A percentile compares a stretch with the other conserved stretches of the same genome.
Evolutionary conservation across 306 rosid species (phyloP).

Genomic region (Vigna radiata): DNA sequence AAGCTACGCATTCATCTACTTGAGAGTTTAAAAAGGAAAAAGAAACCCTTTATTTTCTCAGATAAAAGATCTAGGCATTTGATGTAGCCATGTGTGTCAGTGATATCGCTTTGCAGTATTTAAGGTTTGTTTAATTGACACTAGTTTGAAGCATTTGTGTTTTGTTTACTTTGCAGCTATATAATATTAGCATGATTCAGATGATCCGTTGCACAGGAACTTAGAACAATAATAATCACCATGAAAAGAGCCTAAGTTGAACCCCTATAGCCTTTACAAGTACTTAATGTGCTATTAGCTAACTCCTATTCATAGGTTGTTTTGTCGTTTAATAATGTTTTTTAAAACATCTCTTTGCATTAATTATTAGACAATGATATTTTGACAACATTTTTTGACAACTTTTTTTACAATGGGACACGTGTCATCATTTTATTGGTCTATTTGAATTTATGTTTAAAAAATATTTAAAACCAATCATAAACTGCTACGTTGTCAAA

Average conservation of each 20-base stretch:
- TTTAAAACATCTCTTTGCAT: constrained; percentile 16
- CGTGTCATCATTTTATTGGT: no score
- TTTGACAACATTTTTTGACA: no score
- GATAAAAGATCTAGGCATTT: constrained; percentile 33
- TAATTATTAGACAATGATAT: no score
- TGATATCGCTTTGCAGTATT: constrained; percentile 22
- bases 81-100: constrained; percentile 38
- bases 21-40: constrained; percentile 24
- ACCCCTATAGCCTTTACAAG: constrained; percentile 49
- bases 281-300: constrained; percentile 39
- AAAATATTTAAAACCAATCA: no score
- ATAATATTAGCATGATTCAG: constrained; percentile 36
- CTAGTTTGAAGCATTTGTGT: neutral
- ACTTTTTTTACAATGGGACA: no score
- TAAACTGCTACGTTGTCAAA: no score
- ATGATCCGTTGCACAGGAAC: constrained; percentile 13
- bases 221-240: constrained; percentile 19
- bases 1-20: constrained; percentile 29
- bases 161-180: constrained; percentile 1
- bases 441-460: no score
- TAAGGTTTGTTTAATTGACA: constrained; percentile 37
- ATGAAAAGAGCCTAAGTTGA: constrained; percentile 30
- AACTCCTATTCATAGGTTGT: constrained; percentile 37
- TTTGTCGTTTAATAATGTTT: constrained; percentile 30
- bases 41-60: constrained; percentile 23